Base-by-base conservation (phyloP, 1,284 basidiomycete genomes). In the Pterulicium gracile region DNA sequence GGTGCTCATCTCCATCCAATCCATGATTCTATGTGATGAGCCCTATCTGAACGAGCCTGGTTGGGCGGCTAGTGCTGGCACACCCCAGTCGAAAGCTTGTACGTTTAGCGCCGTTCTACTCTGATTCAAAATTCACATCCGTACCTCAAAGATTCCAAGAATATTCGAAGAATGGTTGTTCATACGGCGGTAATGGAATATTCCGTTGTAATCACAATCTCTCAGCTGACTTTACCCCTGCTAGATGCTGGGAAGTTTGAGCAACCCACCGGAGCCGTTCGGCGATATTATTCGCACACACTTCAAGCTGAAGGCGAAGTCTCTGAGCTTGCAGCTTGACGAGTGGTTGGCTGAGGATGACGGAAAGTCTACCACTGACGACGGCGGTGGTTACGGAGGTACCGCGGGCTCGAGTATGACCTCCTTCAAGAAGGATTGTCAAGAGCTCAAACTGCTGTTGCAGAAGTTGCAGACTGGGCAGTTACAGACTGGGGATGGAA, bases 1-100 rank as follows among this genome's bases (percentile, higher is more conserved):
- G 81, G 87, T 90, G 22, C 69, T 91, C 39, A 85, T 95, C 40
- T 93, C 89, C n/a, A 92, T 94, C 40, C 91, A 94, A 65, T 88
- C 87, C 3, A 87, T 95, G 82, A 93, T 94, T 52, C 66, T 93
- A 18, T 89, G 85, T 51, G 88, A 92, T 10, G 89, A 93, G 54
- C 89, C 90, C 3, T 90, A 88, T 58, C 61, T 88, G 48, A 93
- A 92, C 55, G 92, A 96, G 61, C 92, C 92, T 12, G 88, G 82
- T 3, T 92, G 88, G 88, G 80, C 86, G 15, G 65, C 64, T 35
- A 70, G 72, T 47, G 76, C 69, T 12, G 88, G 88, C 14, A 85
- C 82, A 21, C 70, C 84, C 4, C 72, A 74, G 52, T 89, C 86
- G 19, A 70, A 70, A 56, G 79, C 81, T 48, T 89, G 86, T 87